Percentiles rank a stretch among this genome's conserved stretches.
Conservation (phyloP, 441 rosid species). For the Populus trichocarpa region DNA sequence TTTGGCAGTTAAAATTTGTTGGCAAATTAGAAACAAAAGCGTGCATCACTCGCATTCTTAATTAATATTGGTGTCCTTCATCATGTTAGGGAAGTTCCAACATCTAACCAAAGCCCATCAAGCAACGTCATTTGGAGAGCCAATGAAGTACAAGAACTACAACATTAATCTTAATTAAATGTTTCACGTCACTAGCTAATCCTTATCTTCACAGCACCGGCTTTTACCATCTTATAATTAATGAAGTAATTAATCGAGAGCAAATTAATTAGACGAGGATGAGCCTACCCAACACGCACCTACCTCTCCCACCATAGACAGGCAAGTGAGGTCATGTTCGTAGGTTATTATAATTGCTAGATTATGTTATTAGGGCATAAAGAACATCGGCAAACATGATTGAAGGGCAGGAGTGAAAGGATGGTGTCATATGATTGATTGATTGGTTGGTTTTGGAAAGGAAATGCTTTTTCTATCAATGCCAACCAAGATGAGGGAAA, state of each 20-base stretch:
- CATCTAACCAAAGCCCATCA: not conserved
- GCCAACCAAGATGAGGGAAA: not conserved
- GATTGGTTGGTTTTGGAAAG: not conserved
- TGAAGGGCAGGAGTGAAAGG: not conserved
- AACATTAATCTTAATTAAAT: not conserved
- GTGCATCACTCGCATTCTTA: not conserved
- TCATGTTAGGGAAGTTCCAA: slow-evolving; percentile 1
- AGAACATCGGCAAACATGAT: not conserved
- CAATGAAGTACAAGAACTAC: not conserved
- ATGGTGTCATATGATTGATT: slow-evolving; percentile 9
- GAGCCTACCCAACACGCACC: not conserved
- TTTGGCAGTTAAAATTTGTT: not conserved
- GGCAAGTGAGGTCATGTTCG: not conserved
- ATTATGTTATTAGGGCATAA: not conserved
- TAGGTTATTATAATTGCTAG: not conserved
- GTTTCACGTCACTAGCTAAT: not conserved
- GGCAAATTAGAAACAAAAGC: not conserved
- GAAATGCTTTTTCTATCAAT: slow-evolving; percentile 1
- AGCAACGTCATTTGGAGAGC: not conserved
- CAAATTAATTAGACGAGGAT: not conserved
- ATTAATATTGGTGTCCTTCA: not conserved
- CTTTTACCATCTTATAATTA: not conserved
- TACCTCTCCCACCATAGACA: not conserved
- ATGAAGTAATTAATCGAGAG: not conserved
- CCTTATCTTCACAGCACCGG: slow-evolving; percentile 26